Evolutionary conservation across 257 asterid species (phyloP).

Genomic region (Solanum piurae): DNA sequence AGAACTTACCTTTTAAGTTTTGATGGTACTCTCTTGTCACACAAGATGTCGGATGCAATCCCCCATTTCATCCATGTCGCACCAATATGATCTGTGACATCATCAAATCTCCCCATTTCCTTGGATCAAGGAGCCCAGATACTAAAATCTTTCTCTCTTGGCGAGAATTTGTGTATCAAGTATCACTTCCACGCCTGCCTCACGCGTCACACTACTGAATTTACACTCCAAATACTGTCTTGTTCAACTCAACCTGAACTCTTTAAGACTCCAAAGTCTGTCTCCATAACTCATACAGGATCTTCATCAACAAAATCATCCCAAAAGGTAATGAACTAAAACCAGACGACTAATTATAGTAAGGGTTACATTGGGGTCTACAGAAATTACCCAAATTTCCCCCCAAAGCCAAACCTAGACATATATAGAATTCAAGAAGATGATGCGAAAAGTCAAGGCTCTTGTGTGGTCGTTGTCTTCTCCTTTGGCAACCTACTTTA

Average conservation of each 20-base stretch:
- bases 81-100: neutral
- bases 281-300: neutral
- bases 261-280: neutral
- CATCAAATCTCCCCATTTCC: neutral
- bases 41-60: neutral
- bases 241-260: neutral
- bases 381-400: neutral
- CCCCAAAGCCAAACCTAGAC: neutral
- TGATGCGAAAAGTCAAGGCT: neutral
- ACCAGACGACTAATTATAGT: neutral
- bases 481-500: neutral
- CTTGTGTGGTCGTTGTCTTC: neutral
- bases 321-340: neutral
- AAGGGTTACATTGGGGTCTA: neutral
- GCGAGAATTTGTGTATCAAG: neutral
- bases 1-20: neutral
- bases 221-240: neutral
- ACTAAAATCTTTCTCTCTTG: neutral
- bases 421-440: neutral
- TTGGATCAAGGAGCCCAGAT: neutral
- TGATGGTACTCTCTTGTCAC: neutral
- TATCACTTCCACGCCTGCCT: neutral
- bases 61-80: neutral
- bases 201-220: neutral
- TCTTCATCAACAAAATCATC: neutral